Base-by-base conservation (phyloP, 2,329 filamentous ascomycete species). In the Paraphoma chrysanthemicola region DNA sequence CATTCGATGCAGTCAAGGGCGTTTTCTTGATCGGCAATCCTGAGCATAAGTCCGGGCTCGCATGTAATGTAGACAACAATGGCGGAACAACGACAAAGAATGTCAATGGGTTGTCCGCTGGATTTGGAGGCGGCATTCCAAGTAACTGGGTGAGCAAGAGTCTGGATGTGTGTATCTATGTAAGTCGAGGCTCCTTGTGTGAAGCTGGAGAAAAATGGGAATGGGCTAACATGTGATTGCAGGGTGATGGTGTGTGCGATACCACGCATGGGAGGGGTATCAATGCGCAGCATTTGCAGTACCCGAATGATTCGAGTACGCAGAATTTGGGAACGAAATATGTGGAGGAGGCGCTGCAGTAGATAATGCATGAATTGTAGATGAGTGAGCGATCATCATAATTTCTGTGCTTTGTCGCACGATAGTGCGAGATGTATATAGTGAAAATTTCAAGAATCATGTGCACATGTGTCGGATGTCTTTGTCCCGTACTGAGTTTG, bases 171-270 rank as follows among this genome's bases (percentile, higher is more conserved):
- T 78, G 75, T 54, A 72, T 69, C 33, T 70, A 53, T 48, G 70
- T 74, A 60, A 64, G 70, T 67, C 11, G 23, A 23, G 23, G 23
- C 8, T 38, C 10, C n/a, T 11, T 38, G 18, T 36, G 14, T 7
- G 2, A 8, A 39, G 6, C 29, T 38, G 7, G 12, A 9, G 18
- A 23, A 23, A 23, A 23, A 5, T 10, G 9, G 9, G 44, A 5
- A 5, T 10, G 14, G 38, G 44, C 50, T 51, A 18, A 49, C 6
- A 6, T 23, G 8, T 3, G 11, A 10, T 33, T 16, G 2, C 31
- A 75, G 70, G 73, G 72, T 14, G 75, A 77, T 57, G 73, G 72
- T 31, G 71, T 77, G 6, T 77, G 75, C 56, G 74, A 76, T 41
- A 74, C 73, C 31, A 68, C 62, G 2, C 55, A 76, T 45, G 74